A percentile compares a stretch with the other conserved stretches of the same genome.
phyloP scores from a whole-genome alignment of 106 monocot genomes.

The Narthecium ossifragum region DNA sequence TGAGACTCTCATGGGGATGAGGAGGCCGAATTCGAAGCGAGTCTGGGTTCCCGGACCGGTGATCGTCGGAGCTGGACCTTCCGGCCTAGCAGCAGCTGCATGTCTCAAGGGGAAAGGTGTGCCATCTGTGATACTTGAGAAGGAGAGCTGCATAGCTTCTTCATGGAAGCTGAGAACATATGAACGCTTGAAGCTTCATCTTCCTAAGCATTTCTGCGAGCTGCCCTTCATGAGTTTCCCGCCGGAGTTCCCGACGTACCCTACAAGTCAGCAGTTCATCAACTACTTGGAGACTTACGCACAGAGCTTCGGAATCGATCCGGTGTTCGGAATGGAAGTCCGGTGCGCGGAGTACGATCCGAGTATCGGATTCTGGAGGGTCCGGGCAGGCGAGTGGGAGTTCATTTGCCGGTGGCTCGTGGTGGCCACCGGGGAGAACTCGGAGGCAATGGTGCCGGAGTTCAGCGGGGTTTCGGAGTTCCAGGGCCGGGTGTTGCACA shows the following conservation, averaged over 20 bases:
- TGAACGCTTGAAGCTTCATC: constrained; percentile 64
- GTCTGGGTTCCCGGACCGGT: constrained; percentile 66
- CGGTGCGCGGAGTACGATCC: constrained; percentile 41
- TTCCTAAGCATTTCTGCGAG: constrained; percentile 78
- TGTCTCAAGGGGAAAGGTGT: constrained; percentile 62
- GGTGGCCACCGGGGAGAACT: constrained; percentile 72
- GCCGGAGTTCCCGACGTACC: constrained; percentile 54
- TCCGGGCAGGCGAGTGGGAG: constrained; percentile 26
- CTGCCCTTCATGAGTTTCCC: constrained; percentile 73
- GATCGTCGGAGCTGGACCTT: constrained; percentile 80
- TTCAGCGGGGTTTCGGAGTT: constrained; percentile 28
- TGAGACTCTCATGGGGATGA: constrained; percentile 8
- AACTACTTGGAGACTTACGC: constrained; percentile 58
- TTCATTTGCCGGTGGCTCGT: constrained; percentile 54
- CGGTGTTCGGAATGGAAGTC: constrained; percentile 46
- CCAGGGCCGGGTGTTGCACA: constrained; percentile 40
- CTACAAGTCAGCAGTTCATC: constrained; percentile 64
- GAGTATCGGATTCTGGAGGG: constrained; percentile 38
- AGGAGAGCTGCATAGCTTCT: constrained; percentile 52
- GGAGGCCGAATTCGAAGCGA: constrained; percentile 17
- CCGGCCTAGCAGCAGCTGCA: constrained; percentile 68
- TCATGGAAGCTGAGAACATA: constrained; percentile 72
- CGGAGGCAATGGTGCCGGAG: constrained; percentile 42
- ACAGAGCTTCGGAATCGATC: constrained; percentile 39
- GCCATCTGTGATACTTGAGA: constrained; percentile 64